phyloP scores from a whole-genome alignment of 495 filamentous ascomycete genomes.

The Aspergillus sclerotioniger region DNA sequence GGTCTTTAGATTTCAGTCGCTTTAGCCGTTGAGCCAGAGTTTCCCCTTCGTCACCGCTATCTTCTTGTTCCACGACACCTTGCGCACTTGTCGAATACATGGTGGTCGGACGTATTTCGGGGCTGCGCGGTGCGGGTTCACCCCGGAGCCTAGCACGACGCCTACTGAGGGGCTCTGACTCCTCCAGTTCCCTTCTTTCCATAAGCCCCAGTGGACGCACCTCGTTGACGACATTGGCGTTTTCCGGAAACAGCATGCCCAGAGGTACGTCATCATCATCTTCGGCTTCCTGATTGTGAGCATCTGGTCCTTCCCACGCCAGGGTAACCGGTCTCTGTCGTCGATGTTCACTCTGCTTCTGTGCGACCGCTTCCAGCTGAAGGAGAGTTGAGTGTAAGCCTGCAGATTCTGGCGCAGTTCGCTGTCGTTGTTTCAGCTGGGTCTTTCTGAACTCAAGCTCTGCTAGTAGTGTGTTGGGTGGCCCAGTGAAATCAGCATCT shows the following conservation, averaged over 20 bases:
- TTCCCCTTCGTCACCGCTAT: slow-evolving; percentile 67
- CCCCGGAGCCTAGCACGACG: slow-evolving; percentile 77
- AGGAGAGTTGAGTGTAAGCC: slow-evolving; percentile 88
- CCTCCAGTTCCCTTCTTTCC: slow-evolving; percentile 80
- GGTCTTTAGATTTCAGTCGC: slow-evolving; percentile 59
- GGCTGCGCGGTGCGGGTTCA: slow-evolving; percentile 29
- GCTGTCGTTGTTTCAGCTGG: slow-evolving; percentile 72
- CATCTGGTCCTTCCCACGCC: slow-evolving; percentile 79
- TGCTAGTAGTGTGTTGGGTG: slow-evolving; percentile 86
- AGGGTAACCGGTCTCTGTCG: slow-evolving; percentile 73
- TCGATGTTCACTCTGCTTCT: slow-evolving; percentile 75
- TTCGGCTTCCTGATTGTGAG: slow-evolving; percentile 35
- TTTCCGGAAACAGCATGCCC: slow-evolving; percentile 70
- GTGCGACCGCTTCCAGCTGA: slow-evolving; percentile 85
- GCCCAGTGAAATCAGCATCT: slow-evolving; percentile 57
- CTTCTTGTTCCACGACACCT: slow-evolving; percentile 16
- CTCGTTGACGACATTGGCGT: slow-evolving; percentile 53
- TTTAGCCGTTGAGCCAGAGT: slow-evolving; percentile 73
- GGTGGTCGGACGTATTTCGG: slow-evolving; percentile 36
- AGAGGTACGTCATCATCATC: slow-evolving; percentile 81
- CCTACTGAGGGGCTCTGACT: slow-evolving; percentile 82
- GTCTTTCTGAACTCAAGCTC: slow-evolving; percentile 88
- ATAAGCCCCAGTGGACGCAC: slow-evolving; percentile 79
- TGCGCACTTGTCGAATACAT: slow-evolving; percentile 32
- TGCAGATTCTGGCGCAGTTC: slow-evolving; percentile 61